These are phyloP conservation scores for Botryotinia globosa DNA, from an alignment of 2,329 filamentous ascomycete species.

Conservation along the genomic window DNA sequence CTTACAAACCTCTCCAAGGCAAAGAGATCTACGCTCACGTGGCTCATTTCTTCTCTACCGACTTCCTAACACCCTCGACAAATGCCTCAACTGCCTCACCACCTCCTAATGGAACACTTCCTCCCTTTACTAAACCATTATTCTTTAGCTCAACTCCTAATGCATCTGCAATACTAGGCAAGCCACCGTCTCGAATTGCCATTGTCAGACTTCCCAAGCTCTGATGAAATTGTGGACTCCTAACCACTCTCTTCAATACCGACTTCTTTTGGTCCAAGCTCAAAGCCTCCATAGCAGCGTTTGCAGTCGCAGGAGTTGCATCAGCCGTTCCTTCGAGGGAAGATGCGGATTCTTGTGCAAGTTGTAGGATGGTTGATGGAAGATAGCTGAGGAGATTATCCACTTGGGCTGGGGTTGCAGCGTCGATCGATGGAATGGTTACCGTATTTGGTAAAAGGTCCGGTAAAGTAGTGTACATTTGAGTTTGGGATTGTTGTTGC, in stretches of 20 bases:
- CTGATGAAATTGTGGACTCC: constrained; percentile 88
- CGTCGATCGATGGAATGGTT: constrained; percentile 74
- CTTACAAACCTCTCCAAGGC: neutral
- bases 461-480: constrained; percentile 76
- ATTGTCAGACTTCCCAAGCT: constrained; percentile 81
- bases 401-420: constrained; percentile 55
- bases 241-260: constrained; percentile 76
- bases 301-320: constrained; percentile 63
- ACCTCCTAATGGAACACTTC: constrained; percentile 80
- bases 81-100: constrained; percentile 89
- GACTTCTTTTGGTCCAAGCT: constrained; percentile 73
- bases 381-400: constrained; percentile 75
- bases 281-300: constrained; percentile 71
- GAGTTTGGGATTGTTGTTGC: constrained; percentile 51
- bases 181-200: constrained; percentile 82
- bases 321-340: constrained; percentile 58
- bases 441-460: constrained; percentile 77
- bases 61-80: constrained; percentile 81
- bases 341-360: constrained; percentile 66
- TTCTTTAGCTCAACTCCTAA: constrained; percentile 77
- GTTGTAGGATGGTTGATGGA: constrained; percentile 72
- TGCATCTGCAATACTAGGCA: constrained; percentile 87
- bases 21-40: neutral
- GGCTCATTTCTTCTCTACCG: constrained; percentile 56
- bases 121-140: constrained; percentile 75